Conservation (phyloP, 1,284 basidiomycete species). For the Pholiota adiposa region DNA sequence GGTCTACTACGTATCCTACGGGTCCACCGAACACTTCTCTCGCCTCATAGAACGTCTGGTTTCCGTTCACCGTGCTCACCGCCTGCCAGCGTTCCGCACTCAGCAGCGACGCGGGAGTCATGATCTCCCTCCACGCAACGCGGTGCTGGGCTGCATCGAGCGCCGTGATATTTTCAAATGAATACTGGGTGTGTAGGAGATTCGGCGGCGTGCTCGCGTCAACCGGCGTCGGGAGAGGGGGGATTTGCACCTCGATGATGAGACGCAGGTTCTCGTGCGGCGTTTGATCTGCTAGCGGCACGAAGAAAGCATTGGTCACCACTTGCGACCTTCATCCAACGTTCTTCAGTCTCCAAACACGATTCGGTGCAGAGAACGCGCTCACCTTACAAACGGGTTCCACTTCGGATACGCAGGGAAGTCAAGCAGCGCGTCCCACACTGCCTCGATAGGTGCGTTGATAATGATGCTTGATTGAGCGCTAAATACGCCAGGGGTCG, state of each 20-base stretch:
- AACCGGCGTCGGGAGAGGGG: slow-evolving; percentile 32
- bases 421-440: slow-evolving; percentile 32
- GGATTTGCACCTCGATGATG: slow-evolving; percentile 33
- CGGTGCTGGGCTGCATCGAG: slow-evolving; percentile 25
- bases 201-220: slow-evolving; percentile 29
- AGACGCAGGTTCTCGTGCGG: slow-evolving; percentile 26
- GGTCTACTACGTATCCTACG: slow-evolving; percentile 24
- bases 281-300: slow-evolving; percentile 29
- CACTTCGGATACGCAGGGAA: slow-evolving; percentile 35
- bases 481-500: slow-evolving; percentile 29
- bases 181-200: slow-evolving; percentile 27
- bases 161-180: slow-evolving; percentile 35
- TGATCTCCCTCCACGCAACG: slow-evolving; percentile 31
- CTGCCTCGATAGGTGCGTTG: slow-evolving; percentile 29
- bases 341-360: background rate
- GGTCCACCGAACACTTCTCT: slow-evolving; percentile 29
- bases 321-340: slow-evolving; percentile 28
- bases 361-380: background rate
- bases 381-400: slow-evolving; percentile 36
- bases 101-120: slow-evolving; percentile 28
- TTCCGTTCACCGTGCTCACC: slow-evolving; percentile 26
- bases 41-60: slow-evolving; percentile 34
- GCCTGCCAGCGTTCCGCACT: slow-evolving; percentile 33
- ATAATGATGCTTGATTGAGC: slow-evolving; percentile 29
- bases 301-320: slow-evolving; percentile 29